Evolutionary conservation across 2,329 filamentous ascomycete species (phyloP).

Genomic region (Geosmithia morbida): DNA sequence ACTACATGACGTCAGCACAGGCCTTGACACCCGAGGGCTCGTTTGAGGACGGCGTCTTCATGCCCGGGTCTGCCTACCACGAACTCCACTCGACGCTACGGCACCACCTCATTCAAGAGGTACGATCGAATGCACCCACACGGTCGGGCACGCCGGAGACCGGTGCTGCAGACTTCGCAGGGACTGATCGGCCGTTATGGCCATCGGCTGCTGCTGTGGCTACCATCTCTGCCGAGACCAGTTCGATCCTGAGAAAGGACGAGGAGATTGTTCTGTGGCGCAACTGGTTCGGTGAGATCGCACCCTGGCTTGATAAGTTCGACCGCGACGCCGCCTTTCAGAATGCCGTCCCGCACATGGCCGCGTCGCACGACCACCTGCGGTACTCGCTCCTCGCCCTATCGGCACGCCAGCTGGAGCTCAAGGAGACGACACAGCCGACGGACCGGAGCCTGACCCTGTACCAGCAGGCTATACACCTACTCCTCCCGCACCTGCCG

Average conservation of each 20-base stretch:
- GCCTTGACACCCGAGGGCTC: slow-evolving; percentile 16
- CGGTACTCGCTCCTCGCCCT: slow-evolving; percentile 34
- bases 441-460: slow-evolving; percentile 27
- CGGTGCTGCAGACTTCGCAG: too few relatives aligned
- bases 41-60: slow-evolving; percentile 25
- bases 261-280: slow-evolving; percentile 21
- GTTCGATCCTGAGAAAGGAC: slow-evolving; percentile 6
- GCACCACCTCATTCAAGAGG: slow-evolving; percentile 28
- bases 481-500: slow-evolving; percentile 30
- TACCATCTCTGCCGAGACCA: neutral
- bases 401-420: slow-evolving; percentile 34
- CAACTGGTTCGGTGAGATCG: slow-evolving; percentile 25
- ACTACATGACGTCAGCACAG: neutral
- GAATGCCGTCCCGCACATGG: slow-evolving; percentile 29
- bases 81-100: slow-evolving; percentile 28
- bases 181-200: neutral
- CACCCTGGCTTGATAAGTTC: slow-evolving; percentile 36
- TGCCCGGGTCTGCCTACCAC: slow-evolving; percentile 30
- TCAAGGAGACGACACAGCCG: slow-evolving; percentile 17
- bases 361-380: slow-evolving; percentile 25
- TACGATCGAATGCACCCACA: slow-evolving; percentile 22
- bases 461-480: slow-evolving; percentile 35
- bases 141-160: slow-evolving; percentile 2
- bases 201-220: neutral
- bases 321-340: slow-evolving; percentile 32